Evolutionary conservation across 805 yeast genomes (phyloP).

Genomic region (Wickerhamomyces bovis): DNA sequence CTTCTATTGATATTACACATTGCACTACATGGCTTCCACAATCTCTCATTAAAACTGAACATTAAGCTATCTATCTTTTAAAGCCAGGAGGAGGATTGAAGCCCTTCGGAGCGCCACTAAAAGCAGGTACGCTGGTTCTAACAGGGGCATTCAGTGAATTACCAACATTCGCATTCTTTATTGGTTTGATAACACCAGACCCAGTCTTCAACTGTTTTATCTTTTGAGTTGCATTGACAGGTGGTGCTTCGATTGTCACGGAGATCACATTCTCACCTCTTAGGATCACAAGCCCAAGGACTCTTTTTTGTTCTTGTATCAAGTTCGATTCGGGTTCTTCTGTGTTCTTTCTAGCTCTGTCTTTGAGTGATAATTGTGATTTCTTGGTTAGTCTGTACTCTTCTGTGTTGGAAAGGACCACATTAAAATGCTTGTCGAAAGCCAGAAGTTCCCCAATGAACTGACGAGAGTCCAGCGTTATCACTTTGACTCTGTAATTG

Average conservation of each 20-base stretch:
- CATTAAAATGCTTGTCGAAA: conserved; percentile 83
- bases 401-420: conserved; percentile 78
- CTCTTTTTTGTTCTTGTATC: conserved; percentile 60
- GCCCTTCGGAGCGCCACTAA: conserved; percentile 31
- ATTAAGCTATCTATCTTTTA: conserved; percentile 16
- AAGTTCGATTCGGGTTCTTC: conserved; percentile 28
- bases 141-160: conserved; percentile 19
- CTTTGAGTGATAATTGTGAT: conserved; percentile 33
- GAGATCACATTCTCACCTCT: conserved; percentile 87
- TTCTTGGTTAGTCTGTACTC: conserved; percentile 74
- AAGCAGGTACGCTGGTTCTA: conserved; percentile 26
- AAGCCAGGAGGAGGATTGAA: conserved; percentile 47
- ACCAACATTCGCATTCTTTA: conserved; percentile 8
- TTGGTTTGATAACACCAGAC: conserved; percentile 27
- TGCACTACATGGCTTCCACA: background rate
- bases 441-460: conserved; percentile 79
- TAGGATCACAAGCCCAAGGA: conserved; percentile 73
- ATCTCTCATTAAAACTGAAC: background rate
- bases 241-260: conserved; percentile 27
- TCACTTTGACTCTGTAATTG: conserved; percentile 65
- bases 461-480: conserved; percentile 71
- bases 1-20: too few relatives aligned
- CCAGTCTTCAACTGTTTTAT: conserved; percentile 23
- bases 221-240: conserved; percentile 20
- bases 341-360: conserved; percentile 29